Base-by-base conservation (phyloP, 1,284 basidiomycete species). In the Peniophora sp. region DNA sequence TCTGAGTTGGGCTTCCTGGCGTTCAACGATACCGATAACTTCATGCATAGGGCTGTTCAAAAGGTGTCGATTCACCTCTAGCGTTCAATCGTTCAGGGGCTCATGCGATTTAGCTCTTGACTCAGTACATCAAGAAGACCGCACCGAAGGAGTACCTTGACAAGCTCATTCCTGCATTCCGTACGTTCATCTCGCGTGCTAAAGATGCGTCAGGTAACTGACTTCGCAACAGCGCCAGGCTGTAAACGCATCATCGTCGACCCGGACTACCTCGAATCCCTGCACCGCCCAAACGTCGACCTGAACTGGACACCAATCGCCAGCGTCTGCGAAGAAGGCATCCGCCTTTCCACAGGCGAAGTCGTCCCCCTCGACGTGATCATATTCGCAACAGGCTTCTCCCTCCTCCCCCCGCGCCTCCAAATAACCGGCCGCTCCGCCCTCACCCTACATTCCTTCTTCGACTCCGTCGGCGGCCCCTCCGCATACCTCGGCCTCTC, bases 201-300 rank as follows among this genome's bases (percentile, higher is more conserved):
- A n/a, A 12, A 9, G 9, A 12, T 15, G 15, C 24, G 46, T 17
- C 11, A 14, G 9, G 20, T n/a, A 11, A 47, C 54, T 27, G 51
- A 56, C 36, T 55, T 37, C 49, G 32, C 52, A 42, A 48, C n/a
- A 77, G 74, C 74, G 47, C 71, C 73, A 18, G 76, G 76, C 44
- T 81, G 78, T 60, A 81, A 79, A 57, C 69, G 79, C 24, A 70
- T 81, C 14, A 74, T 82, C 23, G 63, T 76, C 46, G 76, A 83
- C 56, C 73, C 76, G 12, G 72, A 68, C 10, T 82, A 80, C 56
- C 66, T 82, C 24, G 62, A 71, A 34, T 65, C 68, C 34, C 64
- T 84, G 36, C 65, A 76, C 50, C 67, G 67, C 47, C 69, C 74
- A 3, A 83, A 84, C 57, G 75, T 83, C 24, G 64, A 64, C 27